Percentiles rank a stretch among this genome's conserved stretches.
Evolutionary conservation across 495 filamentous ascomycete genomes (phyloP).

Genomic region (Podospora conica): DNA sequence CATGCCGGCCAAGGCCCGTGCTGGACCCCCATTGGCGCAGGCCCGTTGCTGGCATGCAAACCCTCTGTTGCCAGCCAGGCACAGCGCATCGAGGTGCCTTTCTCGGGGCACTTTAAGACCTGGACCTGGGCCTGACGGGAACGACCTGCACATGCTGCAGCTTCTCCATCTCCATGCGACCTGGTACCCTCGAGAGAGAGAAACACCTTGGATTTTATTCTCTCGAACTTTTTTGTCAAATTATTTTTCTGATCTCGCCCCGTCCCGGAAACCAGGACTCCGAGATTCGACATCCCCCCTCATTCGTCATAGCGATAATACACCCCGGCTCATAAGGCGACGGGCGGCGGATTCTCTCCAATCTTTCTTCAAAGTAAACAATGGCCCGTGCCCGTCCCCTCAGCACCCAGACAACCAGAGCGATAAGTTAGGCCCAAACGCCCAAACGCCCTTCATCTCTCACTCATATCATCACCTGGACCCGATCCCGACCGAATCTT

Average conservation of each 20-base stretch:
- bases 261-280: neutral
- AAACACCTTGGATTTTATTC: conserved; percentile 8
- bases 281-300: too few relatives aligned
- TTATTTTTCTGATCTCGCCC: neutral
- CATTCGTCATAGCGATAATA: neutral
- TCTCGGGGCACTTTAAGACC: neutral
- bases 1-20: neutral
- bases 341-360: neutral
- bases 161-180: neutral
- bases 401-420: conserved; percentile 27
- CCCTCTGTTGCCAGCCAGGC: neutral
- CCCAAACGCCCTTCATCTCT: too few relatives aligned
- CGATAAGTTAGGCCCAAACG: neutral
- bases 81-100: conserved; percentile 2
- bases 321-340: conserved; percentile 1
- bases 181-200: neutral
- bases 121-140: neutral
- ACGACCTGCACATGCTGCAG: neutral
- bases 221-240: conserved; percentile 6
- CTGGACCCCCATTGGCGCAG: neutral
- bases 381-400: conserved; percentile 27
- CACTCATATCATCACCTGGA: conserved; percentile 9
- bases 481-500: neutral
- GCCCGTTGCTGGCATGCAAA: conserved; percentile 1
- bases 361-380: conserved; percentile 26